Conservation (phyloP, 352 stramenopile species). For the Peronospora destructor region DNA sequence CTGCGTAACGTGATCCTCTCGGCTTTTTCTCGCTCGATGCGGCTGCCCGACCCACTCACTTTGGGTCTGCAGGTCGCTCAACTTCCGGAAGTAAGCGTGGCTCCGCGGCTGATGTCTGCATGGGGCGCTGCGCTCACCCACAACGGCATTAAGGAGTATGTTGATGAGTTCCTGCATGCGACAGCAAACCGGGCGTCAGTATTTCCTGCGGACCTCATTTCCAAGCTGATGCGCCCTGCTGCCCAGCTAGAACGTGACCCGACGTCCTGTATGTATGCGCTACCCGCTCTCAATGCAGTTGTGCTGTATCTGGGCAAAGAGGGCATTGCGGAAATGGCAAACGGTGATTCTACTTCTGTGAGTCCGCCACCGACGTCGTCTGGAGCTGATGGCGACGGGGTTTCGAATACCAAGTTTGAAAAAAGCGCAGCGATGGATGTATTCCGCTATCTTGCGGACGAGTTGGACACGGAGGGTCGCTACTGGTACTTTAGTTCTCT, state of each 20-base stretch:
- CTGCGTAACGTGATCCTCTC: constrained; percentile 97
- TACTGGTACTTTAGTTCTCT: constrained; percentile 99
- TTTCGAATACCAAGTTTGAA: constrained; percentile 60
- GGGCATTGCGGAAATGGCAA: constrained; percentile 76
- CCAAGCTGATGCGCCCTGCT: constrained; percentile 59
- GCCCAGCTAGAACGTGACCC: constrained; percentile 65
- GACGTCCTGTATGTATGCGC: constrained; percentile 74
- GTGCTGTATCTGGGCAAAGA: constrained; percentile 84
- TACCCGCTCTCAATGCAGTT: constrained; percentile 92
- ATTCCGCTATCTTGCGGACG: constrained; percentile 94
- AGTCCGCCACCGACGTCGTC: constrained; percentile 20
- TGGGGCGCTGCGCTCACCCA: constrained; percentile 89
- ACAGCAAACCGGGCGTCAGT: constrained; percentile 85
- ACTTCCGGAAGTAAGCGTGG: constrained; percentile 93
- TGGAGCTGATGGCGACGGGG: constrained; percentile 30
- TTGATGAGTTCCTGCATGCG: constrained; percentile 93
- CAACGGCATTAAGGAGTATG: constrained; percentile 87
- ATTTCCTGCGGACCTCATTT: constrained; percentile 72
- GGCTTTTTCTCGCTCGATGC: constrained; percentile 95
- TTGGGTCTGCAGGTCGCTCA: constrained; percentile 96
- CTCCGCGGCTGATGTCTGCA: constrained; percentile 91
- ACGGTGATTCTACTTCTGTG: constrained; percentile 16
- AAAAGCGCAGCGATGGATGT: constrained; percentile 88
- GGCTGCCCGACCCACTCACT: constrained; percentile 95
- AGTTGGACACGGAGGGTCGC: constrained; percentile 91